Percentiles rank a stretch among this genome's conserved stretches.
These are phyloP conservation scores for Clonostachys sp. DNA, from an alignment of 2,329 filamentous ascomycete species.

Conservation along the genomic window DNA sequence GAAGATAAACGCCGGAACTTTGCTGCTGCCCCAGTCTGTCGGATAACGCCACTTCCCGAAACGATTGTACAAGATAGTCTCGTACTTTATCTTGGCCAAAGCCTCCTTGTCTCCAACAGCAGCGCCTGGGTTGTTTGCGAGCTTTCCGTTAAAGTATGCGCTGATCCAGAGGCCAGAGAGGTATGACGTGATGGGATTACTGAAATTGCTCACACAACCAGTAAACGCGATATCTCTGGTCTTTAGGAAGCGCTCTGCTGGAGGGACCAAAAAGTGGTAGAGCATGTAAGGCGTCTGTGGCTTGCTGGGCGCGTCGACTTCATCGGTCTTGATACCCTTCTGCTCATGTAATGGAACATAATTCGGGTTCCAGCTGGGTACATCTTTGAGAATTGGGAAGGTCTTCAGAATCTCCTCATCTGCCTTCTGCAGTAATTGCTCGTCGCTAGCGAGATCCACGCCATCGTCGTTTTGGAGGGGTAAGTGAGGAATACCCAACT, in stretches of 20 bases:
- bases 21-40: conserved; percentile 54
- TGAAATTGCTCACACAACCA: conserved; percentile 22
- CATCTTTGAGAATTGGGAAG: conserved; percentile 11
- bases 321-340: neutral
- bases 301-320: conserved; percentile 9
- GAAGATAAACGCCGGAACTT: conserved; percentile 57
- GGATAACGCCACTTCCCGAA: conserved; percentile 70
- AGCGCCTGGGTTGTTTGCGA: conserved; percentile 23
- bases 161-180: conserved; percentile 48
- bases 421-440: conserved; percentile 3
- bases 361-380: conserved; percentile 9
- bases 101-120: conserved; percentile 11
- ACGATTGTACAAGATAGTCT: conserved; percentile 59
- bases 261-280: conserved; percentile 18
- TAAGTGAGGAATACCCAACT: conserved; percentile 1
- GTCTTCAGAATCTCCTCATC: conserved; percentile 9
- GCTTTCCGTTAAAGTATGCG: conserved; percentile 48
- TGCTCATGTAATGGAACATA: conserved; percentile 4
- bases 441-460: conserved; percentile 2
- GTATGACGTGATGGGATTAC: conserved; percentile 23
- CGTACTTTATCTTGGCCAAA: conserved; percentile 30
- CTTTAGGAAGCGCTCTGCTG: conserved; percentile 7
- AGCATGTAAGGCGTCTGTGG: conserved; percentile 7
- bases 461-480: conserved; percentile 1
- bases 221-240: conserved; percentile 20